Evolutionary conservation across 2,329 filamentous ascomycete species (phyloP).

Genomic region (Paecilomyces sp.): DNA sequence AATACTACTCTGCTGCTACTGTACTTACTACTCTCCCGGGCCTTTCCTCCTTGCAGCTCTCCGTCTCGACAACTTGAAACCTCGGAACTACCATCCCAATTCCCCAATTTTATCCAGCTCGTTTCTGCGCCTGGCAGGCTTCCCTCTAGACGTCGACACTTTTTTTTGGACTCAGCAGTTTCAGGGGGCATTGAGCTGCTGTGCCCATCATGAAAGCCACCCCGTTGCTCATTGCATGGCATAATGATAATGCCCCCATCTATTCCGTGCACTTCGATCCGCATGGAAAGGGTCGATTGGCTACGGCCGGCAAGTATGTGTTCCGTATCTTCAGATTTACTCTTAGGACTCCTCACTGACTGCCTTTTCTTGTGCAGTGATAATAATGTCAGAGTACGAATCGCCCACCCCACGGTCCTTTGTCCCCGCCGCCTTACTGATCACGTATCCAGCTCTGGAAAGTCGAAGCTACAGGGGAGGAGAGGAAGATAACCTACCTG

Average conservation of each 20-base stretch:
- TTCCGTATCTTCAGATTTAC: conserved; percentile 5
- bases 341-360: conserved; percentile 8
- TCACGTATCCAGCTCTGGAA: conserved; percentile 67
- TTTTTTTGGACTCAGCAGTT: conserved; percentile 1
- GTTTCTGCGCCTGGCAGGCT: neutral
- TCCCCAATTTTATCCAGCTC: neutral
- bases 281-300: conserved; percentile 80
- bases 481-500: conserved; percentile 83
- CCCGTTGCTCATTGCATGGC: conserved; percentile 96
- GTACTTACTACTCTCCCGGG: neutral
- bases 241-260: conserved; percentile 92
- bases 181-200: conserved; percentile 19
- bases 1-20: no score
- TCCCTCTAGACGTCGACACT: neutral
- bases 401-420: conserved; percentile 10
- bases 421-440: conserved; percentile 27
- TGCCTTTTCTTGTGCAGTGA: conserved; percentile 43
- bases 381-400: conserved; percentile 81
- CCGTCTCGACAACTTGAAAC: neutral
- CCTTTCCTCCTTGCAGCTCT: neutral
- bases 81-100: neutral
- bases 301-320: conserved; percentile 73
- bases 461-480: conserved; percentile 75
- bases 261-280: conserved; percentile 97
- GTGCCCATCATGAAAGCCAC: conserved; percentile 75